Base-by-base conservation (phyloP, 1,284 basidiomycete species). In the Cryptococcus hybrid region DNA sequence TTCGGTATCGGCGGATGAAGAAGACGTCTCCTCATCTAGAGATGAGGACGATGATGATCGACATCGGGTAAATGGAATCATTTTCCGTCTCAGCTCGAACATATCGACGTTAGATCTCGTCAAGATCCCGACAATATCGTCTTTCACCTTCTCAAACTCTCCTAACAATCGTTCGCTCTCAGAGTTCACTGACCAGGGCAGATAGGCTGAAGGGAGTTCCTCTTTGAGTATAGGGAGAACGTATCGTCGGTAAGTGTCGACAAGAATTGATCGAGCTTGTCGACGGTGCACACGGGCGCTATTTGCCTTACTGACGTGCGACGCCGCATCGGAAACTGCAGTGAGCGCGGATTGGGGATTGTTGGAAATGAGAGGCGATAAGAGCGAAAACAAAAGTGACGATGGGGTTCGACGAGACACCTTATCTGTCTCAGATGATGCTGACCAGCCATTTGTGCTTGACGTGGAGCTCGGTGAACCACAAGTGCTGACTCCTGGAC, bases 231-330 rank as follows among this genome's bases (percentile, higher is more conserved):
- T 68, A 35, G 83, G 78, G 30, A 89, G 70, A 35, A 90, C 84
- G 69, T 85, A 83, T 18, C 82, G 82, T 15, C 89, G 83, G 71
- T 86, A 91, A 3, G 85, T 82, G 68, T 92, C 88, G 12, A 91
- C 83, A 9, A 92, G 82, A 3, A 83, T 78, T 7, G 88, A 87
- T 38, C 89, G 86, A 2, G 89, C 89, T 57, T 84, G 83, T 51
- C 83, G 80, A 36, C 88, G 84, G 56, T 89, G 82, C 40, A 89
- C 52, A 79, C 81, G 52, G 66, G 76, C 87, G 13, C 52, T 52
- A 12, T 48, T 42, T 56, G 43, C 56, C 51, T 12, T 45, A 44
- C 13, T 51, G 37, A 36, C n/a, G 63, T 56, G 7, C 42, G 52
- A 15, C 55, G 3, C 11, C 43, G 15, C 47, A 38, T 30, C 30